A percentile compares a stretch with the other conserved stretches of the same genome.
Conservation (phyloP, 768 basidiomycete species). For the Suillus plorans region DNA sequence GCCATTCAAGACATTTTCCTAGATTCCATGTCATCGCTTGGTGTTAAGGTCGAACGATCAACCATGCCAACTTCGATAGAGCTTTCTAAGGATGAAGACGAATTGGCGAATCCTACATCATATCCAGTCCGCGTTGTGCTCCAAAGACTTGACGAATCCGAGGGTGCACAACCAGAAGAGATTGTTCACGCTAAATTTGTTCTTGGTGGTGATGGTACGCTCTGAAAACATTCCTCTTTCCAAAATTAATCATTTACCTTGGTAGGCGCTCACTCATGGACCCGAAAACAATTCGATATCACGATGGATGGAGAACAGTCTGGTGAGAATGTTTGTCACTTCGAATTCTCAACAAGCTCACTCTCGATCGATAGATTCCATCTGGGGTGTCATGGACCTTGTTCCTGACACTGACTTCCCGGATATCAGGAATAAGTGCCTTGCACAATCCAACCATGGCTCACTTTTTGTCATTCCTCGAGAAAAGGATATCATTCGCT, state of each 20-base stretch:
- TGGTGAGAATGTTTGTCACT: no score
- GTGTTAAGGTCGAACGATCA: slow-evolving; percentile 33
- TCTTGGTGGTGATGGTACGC: slow-evolving; percentile 70
- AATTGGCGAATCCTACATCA: slow-evolving; percentile 22
- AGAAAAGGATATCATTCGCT: no score
- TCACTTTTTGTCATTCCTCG: no score
- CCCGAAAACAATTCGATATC: slow-evolving; percentile 64
- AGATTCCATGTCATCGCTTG: slow-evolving; percentile 30
- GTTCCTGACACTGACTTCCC: no score
- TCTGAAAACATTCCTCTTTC: neutral
- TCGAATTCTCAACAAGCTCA: no score
- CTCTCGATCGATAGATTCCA: no score
- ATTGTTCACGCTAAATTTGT: slow-evolving; percentile 71
- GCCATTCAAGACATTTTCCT: slow-evolving; percentile 34
- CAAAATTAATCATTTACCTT: slow-evolving; percentile 2
- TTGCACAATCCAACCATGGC: no score
- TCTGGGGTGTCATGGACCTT: no score
- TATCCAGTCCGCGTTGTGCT: slow-evolving; percentile 25
- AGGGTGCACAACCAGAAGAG: slow-evolving; percentile 43
- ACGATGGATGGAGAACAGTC: slow-evolving; percentile 74
- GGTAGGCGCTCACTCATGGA: slow-evolving; percentile 80
- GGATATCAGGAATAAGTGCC: no score
- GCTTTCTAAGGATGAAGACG: slow-evolving; percentile 24
- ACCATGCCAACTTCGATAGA: slow-evolving; percentile 28
- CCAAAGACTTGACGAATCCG: slow-evolving; percentile 21